These are phyloP conservation scores for Cercophora sp. DNA, from an alignment of 495 filamentous ascomycete genomes.

Conservation along the genomic window DNA sequence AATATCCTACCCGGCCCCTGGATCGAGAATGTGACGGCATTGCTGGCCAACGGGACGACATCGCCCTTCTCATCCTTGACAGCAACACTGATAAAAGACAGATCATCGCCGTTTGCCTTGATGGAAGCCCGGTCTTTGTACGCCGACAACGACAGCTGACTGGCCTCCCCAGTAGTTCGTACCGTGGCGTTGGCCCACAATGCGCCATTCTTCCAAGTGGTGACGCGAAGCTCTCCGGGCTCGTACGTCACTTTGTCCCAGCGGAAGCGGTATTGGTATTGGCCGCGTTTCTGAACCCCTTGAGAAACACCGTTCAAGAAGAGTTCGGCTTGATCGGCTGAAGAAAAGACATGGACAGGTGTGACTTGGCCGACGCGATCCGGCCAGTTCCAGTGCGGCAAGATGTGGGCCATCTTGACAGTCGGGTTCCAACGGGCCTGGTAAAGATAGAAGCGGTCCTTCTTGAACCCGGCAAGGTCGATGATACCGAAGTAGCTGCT, in stretches of 20 bases:
- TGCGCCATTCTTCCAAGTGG: constrained; percentile 41
- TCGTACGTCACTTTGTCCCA: constrained; percentile 47
- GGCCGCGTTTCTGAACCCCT: constrained; percentile 28
- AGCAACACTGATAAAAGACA: constrained; percentile 40
- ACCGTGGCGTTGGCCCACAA: constrained; percentile 39
- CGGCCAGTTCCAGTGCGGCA: constrained; percentile 53
- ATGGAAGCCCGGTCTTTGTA: constrained; percentile 37
- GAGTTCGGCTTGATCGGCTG: constrained; percentile 47
- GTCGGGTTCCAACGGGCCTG: constrained; percentile 44
- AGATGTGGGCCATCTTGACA: constrained; percentile 40
- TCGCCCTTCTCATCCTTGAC: constrained; percentile 34
- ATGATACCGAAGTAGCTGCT: constrained; percentile 50
- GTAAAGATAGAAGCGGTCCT: constrained; percentile 49
- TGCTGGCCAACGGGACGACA: constrained; percentile 23
- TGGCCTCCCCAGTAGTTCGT: constrained; percentile 36
- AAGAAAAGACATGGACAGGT: constrained; percentile 47
- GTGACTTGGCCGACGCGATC: constrained; percentile 41
- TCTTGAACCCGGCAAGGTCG: constrained; percentile 48
- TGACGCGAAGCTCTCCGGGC: constrained; percentile 41
- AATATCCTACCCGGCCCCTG: constrained; percentile 38
- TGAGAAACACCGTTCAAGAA: constrained; percentile 47
- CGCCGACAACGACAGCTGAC: constrained; percentile 29
- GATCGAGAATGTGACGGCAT: constrained; percentile 38
- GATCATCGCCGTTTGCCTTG: constrained; percentile 32
- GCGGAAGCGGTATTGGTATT: constrained; percentile 38